These are phyloP conservation scores for Phytopythium chamaehyphon DNA, from an alignment of 352 stramenopile species.

Conservation along the genomic window DNA sequence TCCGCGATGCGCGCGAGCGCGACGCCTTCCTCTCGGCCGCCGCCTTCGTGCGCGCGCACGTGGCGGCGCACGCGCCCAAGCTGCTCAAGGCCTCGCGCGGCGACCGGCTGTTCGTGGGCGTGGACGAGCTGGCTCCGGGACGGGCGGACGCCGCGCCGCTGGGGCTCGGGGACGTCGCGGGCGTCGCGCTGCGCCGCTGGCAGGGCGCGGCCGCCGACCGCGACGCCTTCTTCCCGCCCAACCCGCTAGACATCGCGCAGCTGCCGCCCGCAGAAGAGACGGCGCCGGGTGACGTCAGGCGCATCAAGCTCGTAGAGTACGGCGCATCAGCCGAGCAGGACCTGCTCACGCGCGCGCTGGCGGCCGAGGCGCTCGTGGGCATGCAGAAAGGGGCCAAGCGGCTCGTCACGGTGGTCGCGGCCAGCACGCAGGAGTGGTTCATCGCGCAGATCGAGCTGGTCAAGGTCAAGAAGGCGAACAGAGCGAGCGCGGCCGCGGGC, in stretches of 20 bases:
- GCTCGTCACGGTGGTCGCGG: conserved; percentile 48
- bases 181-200: conserved; percentile 50
- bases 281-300: conserved; percentile 30
- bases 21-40: conserved; percentile 44
- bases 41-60: conserved; percentile 49
- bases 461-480: conserved; percentile 70
- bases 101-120: conserved; percentile 14
- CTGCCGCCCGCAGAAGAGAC: conserved; percentile 18
- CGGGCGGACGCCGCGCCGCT: conserved; percentile 39
- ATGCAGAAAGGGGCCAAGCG: conserved; percentile 64
- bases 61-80: conserved; percentile 24
- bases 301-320: conserved; percentile 34
- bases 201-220: conserved; percentile 20
- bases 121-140: conserved; percentile 48
- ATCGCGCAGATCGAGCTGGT: conserved; percentile 69
- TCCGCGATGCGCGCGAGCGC: conserved; percentile 41
- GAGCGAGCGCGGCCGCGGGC: conserved; percentile 9
- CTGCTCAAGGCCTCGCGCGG: conserved; percentile 9
- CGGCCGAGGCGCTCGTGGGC: conserved; percentile 38
- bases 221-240: conserved; percentile 41
- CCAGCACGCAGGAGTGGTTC: conserved; percentile 44
- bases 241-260: conserved; percentile 46
- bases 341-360: conserved; percentile 29
- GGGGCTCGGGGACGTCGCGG: conserved; percentile 38
- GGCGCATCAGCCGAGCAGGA: conserved; percentile 9